Conservation (phyloP, 345 rosid genomes). For the Draba incana region DNA sequence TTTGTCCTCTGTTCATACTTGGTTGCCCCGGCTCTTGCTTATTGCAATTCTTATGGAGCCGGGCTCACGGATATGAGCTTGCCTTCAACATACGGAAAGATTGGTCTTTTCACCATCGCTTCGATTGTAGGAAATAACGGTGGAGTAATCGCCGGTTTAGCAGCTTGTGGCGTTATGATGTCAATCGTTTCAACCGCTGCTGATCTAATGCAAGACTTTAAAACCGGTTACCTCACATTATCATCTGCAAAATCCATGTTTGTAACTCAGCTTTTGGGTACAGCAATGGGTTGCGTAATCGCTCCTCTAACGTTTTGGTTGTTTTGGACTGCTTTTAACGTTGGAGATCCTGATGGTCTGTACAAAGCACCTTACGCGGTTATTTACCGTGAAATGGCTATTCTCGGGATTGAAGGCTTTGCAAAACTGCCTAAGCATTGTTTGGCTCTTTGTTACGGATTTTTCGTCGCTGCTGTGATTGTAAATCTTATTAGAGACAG, state of each 20-base stretch:
- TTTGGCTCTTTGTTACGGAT: conserved; percentile 40
- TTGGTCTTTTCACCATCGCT: conserved; percentile 73
- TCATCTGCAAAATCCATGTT: conserved; percentile 87
- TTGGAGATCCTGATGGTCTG: conserved; percentile 72
- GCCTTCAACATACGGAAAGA: conserved; percentile 81
- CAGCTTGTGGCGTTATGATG: conserved; percentile 81
- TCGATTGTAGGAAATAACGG: conserved; percentile 71
- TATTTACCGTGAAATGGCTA: conserved; percentile 74
- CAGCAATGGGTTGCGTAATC: conserved; percentile 79
- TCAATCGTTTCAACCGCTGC: conserved; percentile 83
- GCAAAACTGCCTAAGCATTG: conserved; percentile 32
- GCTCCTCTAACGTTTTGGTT: conserved; percentile 81
- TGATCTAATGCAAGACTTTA: conserved; percentile 91
- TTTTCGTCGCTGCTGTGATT: conserved; percentile 42
- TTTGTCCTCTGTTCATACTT: conserved; percentile 66
- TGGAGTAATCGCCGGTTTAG: conserved; percentile 79
- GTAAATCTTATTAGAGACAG: conserved; percentile 41
- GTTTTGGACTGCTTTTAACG: conserved; percentile 75
- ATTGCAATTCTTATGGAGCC: conserved; percentile 79
- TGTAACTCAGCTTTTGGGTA: conserved; percentile 73
- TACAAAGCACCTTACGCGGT: conserved; percentile 79
- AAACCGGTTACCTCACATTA: conserved; percentile 74
- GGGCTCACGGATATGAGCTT: conserved; percentile 83
- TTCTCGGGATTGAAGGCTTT: conserved; percentile 27
- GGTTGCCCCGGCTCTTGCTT: conserved; percentile 81